Base-by-base conservation (phyloP, 148 eudicot genomes). In the Amaranthus cruentus region DNA sequence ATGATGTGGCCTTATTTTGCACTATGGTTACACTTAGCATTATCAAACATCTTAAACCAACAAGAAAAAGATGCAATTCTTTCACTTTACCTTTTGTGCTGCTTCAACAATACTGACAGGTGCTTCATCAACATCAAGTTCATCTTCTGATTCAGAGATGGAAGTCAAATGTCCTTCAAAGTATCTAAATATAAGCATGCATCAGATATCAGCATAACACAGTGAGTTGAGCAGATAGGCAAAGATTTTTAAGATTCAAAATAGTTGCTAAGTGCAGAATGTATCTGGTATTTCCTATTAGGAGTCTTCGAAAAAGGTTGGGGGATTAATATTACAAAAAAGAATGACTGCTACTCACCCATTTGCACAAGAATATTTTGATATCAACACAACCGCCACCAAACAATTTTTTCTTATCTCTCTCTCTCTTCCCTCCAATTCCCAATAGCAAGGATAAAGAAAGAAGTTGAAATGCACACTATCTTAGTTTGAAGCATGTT, bases 91-190 rank as follows among this genome's bases (percentile, higher is more conserved):
- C 92, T 89, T 80, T 78, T 87, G 90, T 4, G 96, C 91, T 63
- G 93, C 93, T 79, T 88, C 95, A 61, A 78, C 73, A 69, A 88
- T 79, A 74, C 81, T 82, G 66, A 78, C 79, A 81, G 78, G 84
- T 60, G 83, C 75, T 74, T 86, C 76, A 43, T 82, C 85, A 4
- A 66, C 71, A 80, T 55, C 77, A 66, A 79, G 82, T 58, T 88
- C 89, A 72, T 56, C 87, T 75, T 91, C 92, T 15, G 82, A 56
- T 80, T 96, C 99, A 55, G 94, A 85, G 12, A 89, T 76, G 63
- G 87, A 74, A 66, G 94, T 78, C 76, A 90, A 79, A 62, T 86
- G 90, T 68, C 99, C 99, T 82, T 92, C 94, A 81, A 86, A 96
- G 79, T 90, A 96, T 92, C 99, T 96, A 78, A 68, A 69, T 12